Base-by-base conservation (phyloP, 257 asterid species). In the Rauvolfia tetraphylla region DNA sequence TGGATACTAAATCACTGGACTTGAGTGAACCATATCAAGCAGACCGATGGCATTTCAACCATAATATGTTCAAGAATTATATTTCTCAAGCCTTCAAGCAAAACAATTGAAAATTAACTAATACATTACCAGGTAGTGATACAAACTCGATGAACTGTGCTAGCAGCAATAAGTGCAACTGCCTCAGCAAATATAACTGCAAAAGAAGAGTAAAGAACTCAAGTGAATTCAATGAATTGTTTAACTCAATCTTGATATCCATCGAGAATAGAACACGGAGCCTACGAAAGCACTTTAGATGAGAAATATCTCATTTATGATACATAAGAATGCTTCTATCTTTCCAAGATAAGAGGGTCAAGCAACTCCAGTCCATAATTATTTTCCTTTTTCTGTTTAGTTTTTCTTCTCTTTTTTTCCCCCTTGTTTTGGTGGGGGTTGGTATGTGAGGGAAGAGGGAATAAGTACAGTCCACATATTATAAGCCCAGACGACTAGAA, bases 71-170 rank as follows among this genome's bases (percentile, higher is more conserved):
- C 8, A 22, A 9, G 33, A 38, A 38, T 38, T 67, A 65, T 27
- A 65, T 36, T 20, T 67, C 51, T 39, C 29, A 36, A 1, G 27
- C 46, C 11, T 41, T 18, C 6, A 66, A 31, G 57, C 73, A 74
- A 22, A 74, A 71, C 9, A 22, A 25, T 67, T 34, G 36, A 25
- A 38, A 17, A 14, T 39, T 36, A 69, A 48, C 41, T 34, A 12
- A 31, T 74, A 59, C 48, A 69, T 83, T 94, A 94, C 98, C 98
- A 92, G 78, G 98, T 94, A 42, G 98, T 94, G 88, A 94, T 90
- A 79, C 97, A 92, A 85, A 94, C 98, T 79, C 97, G 97, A 76
- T 94, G 98, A 83, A 94, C 95, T n/a, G 97, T 85, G 89, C 97
- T 48, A 80, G 97, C 98, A 76, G 98, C 98, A 81, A 89, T 81